Percentiles rank a stretch among this genome's conserved stretches.
Conservation (phyloP, 2,329 filamentous ascomycete species). For the Cercospora brassicicola region DNA sequence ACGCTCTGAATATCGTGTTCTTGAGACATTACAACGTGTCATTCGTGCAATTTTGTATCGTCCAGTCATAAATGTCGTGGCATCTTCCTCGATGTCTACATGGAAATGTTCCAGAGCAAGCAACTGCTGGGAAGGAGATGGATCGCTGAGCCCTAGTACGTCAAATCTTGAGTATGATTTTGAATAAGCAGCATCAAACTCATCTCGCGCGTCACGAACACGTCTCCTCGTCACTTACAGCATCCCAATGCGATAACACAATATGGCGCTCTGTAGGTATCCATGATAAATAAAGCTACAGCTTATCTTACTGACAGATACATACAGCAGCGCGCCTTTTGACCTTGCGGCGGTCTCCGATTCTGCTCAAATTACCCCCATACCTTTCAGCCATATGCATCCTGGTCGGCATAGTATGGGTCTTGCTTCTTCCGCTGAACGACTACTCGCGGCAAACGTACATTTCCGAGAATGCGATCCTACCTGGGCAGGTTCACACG, state of each 20-base stretch:
- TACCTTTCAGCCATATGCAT: conserved; percentile 85
- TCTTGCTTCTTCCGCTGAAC: conserved; percentile 84
- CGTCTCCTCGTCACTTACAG: neutral
- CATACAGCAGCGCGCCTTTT: conserved; percentile 55
- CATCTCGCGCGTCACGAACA: neutral
- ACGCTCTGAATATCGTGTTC: no score
- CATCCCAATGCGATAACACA: conserved; percentile 14
- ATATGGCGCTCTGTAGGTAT: conserved; percentile 36
- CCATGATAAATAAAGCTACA: neutral
- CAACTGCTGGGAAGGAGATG: no score
- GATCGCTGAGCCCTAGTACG: neutral
- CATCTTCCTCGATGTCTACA: no score
- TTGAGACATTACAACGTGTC: no score
- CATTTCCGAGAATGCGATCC: conserved; percentile 93
- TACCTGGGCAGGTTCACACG: conserved; percentile 94
- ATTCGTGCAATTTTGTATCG: no score
- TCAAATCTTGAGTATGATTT: neutral
- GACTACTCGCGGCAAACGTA: conserved; percentile 91
- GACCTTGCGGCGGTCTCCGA: conserved; percentile 74
- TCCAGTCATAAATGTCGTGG: no score
- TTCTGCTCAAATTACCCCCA: conserved; percentile 78
- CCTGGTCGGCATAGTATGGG: conserved; percentile 81
- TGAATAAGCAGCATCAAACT: neutral
- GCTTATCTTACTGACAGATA: neutral
- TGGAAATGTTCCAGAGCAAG: no score